Conservation (phyloP, 2,329 filamentous ascomycete species). For the Penicillium sumatraense region DNA sequence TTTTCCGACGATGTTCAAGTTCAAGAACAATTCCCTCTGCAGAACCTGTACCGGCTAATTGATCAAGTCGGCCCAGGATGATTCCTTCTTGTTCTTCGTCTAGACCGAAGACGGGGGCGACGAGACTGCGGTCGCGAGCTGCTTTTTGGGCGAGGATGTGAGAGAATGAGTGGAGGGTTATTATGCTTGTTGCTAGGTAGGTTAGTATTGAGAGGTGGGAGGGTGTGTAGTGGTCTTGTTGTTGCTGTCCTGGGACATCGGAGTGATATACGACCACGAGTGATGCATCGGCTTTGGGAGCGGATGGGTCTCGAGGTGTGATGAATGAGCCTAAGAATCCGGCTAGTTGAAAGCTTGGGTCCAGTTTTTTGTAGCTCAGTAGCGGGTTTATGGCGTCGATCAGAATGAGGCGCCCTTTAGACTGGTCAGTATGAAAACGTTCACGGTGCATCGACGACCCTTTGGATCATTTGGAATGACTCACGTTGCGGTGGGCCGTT, state of each 20-base stretch:
- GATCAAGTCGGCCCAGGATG: slow-evolving; percentile 65
- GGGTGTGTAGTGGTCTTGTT: slow-evolving; percentile 57
- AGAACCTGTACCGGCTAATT: slow-evolving; percentile 32
- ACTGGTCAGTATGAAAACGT: no score
- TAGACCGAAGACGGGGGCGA: slow-evolving; percentile 78
- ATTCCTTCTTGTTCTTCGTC: slow-evolving; percentile 78
- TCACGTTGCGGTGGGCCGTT: slow-evolving; percentile 33
- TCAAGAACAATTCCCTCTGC: slow-evolving; percentile 73
- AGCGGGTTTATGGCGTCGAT: slow-evolving; percentile 80
- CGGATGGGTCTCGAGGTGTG: slow-evolving; percentile 51
- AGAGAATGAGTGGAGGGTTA: slow-evolving; percentile 72
- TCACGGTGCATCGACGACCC: no score
- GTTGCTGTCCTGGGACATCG: slow-evolving; percentile 67
- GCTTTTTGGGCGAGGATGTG: slow-evolving; percentile 75
- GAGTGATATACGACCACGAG: slow-evolving; percentile 81
- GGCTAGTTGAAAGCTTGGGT: slow-evolving; percentile 62
- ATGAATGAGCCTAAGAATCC: slow-evolving; percentile 73
- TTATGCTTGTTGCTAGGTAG: slow-evolving; percentile 87
- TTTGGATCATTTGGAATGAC: slow-evolving; percentile 16
- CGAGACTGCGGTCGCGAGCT: slow-evolving; percentile 75
- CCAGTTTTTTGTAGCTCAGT: slow-evolving; percentile 39
- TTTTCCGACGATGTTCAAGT: slow-evolving; percentile 84
- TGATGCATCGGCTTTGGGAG: slow-evolving; percentile 57
- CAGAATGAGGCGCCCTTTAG: slow-evolving; percentile 71
- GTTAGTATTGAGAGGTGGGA: slow-evolving; percentile 72